Conservation (phyloP, 352 stramenopile genomes). For the Phytophthora palmivora region DNA sequence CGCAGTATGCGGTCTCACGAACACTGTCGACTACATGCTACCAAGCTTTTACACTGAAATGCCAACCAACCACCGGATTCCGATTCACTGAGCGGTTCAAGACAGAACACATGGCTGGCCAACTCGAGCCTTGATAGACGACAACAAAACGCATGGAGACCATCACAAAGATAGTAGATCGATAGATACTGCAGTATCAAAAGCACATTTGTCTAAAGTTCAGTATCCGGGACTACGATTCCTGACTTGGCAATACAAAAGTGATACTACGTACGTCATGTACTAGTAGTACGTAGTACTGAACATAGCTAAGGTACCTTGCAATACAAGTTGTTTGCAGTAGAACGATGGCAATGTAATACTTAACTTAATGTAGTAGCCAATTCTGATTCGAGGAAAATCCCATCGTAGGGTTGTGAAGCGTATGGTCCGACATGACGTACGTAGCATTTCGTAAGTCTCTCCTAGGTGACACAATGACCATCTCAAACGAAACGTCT, state of each 20-base stretch:
- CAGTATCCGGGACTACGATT: background rate
- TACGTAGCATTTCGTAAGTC: conserved; percentile 9
- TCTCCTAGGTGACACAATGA: conserved; percentile 12
- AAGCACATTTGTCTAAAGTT: conserved; percentile 2
- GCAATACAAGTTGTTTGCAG: no score
- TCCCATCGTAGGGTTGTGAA: conserved; percentile 24
- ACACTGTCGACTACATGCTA: background rate
- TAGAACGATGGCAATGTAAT: background rate
- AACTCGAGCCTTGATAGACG: conserved; percentile 18
- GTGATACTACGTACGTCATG: no score
- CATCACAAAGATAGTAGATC: conserved; percentile 5
- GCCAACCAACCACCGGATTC: background rate
- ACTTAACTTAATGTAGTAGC: no score
- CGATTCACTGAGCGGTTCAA: conserved; percentile 2
- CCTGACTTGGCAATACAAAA: background rate
- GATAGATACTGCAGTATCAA: conserved; percentile 15
- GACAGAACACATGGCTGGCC: background rate
- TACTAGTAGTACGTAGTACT: no score
- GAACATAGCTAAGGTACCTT: no score
- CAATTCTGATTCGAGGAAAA: conserved; percentile 26
- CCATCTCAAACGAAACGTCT: conserved; percentile 26
- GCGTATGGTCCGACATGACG: conserved; percentile 31
- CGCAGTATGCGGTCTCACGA: background rate
- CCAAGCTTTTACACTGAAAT: background rate
- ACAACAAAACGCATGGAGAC: conserved; percentile 14